Conservation (phyloP, 768 basidiomycete species). For the Kwoniella pini region DNA sequence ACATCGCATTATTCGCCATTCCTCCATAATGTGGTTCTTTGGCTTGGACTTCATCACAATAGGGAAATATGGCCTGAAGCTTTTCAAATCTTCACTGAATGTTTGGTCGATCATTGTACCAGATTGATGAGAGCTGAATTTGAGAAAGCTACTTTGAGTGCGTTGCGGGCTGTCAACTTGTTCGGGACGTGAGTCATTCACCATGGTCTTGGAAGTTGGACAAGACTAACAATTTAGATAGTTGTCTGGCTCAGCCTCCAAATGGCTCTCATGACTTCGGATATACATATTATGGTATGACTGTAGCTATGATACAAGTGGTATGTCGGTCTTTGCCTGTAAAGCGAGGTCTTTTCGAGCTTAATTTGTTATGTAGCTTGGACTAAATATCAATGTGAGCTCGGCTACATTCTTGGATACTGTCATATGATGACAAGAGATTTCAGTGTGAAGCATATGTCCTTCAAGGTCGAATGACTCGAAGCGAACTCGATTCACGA, state of each 20-base stretch:
- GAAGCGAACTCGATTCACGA: background rate
- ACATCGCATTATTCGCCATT: constrained; percentile 2
- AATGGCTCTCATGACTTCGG: constrained; percentile 1
- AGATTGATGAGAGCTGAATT: background rate
- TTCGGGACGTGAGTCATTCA: constrained; percentile 1
- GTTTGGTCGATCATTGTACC: background rate
- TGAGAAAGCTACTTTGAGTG: background rate
- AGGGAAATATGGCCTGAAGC: background rate
- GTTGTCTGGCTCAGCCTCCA: background rate
- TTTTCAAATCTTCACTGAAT: background rate
- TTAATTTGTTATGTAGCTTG: background rate
- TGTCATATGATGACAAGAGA: no score
- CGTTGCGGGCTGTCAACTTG: constrained; percentile 1
- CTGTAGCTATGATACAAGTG: background rate
- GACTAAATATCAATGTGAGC: constrained; percentile 3
- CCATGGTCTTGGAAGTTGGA: no score
- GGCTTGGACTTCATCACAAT: background rate
- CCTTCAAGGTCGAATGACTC: background rate
- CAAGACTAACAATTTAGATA: background rate
- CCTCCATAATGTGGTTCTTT: background rate
- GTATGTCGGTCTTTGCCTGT: background rate
- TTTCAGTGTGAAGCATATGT: constrained; percentile 2
- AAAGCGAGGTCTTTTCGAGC: no score
- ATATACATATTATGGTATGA: constrained; percentile 5
- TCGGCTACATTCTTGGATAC: no score